A percentile compares a stretch with the other conserved stretches of the same genome.
These are phyloP conservation scores for Chlorociboria aeruginascens DNA, from an alignment of 495 filamentous ascomycete species.

Conservation along the genomic window DNA sequence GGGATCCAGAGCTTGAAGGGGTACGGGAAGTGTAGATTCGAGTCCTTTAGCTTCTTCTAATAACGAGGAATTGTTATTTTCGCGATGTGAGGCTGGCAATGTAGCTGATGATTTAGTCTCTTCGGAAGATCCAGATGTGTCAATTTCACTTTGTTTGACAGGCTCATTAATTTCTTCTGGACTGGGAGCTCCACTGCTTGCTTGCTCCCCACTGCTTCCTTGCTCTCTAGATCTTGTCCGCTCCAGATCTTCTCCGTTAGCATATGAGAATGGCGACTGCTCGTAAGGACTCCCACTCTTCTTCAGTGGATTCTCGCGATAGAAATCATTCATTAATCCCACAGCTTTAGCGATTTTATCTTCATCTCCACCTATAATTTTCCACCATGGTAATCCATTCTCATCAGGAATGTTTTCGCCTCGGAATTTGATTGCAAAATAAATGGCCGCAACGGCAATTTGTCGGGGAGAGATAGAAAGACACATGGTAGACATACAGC, in stretches of 20 bases:
- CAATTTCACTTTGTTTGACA: not conserved
- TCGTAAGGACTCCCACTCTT: constrained; percentile 16
- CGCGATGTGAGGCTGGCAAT: not conserved
- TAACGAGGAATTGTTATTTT: not conserved
- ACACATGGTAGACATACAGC: constrained; percentile 68
- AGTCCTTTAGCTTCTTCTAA: not conserved
- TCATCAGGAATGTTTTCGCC: constrained; percentile 59
- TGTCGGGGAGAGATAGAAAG: constrained; percentile 67
- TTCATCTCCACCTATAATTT: constrained; percentile 49
- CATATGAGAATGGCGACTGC: constrained; percentile 5
- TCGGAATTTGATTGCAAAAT: constrained; percentile 64
- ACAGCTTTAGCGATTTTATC: constrained; percentile 52
- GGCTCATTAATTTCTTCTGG: not conserved
- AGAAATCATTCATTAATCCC: constrained; percentile 60
- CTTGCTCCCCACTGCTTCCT: not conserved
- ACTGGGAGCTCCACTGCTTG: not conserved
- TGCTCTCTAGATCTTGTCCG: constrained; percentile 1
- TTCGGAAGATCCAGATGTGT: not conserved
- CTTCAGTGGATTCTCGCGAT: constrained; percentile 51
- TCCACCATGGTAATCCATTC: constrained; percentile 80
- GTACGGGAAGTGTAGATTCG: not conserved
- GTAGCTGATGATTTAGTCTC: not conserved
- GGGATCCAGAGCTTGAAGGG: not conserved
- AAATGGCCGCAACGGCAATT: constrained; percentile 77
- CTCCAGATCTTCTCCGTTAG: constrained; percentile 15